Conservation (phyloP, 2,329 filamentous ascomycete species). For the Dactylellina haptotyla region DNA sequence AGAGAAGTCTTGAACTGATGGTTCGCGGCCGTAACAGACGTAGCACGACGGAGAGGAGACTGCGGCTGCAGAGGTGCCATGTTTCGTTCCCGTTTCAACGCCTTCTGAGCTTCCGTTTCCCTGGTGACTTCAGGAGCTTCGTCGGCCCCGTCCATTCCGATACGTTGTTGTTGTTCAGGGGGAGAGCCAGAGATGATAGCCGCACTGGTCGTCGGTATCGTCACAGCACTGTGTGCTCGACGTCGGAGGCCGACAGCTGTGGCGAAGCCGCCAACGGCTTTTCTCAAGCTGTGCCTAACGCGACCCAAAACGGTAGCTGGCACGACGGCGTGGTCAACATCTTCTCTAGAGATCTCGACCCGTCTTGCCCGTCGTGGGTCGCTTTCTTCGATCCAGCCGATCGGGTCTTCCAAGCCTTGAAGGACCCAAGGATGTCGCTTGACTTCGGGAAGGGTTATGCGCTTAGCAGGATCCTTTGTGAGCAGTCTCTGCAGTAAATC, state of each 20-base stretch:
- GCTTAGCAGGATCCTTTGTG: conserved; percentile 85
- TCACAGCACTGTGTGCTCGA: conserved; percentile 55
- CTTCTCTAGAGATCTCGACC: conserved; percentile 90
- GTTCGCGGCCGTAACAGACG: conserved; percentile 34
- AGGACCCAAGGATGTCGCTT: conserved; percentile 95
- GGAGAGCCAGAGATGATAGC: conserved; percentile 10
- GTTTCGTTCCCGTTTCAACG: conserved; percentile 44
- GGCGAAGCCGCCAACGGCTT: conserved; percentile 72
- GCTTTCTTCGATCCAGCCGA: conserved; percentile 90
- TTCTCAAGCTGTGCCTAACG: conserved; percentile 80
- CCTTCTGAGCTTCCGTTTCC: conserved; percentile 52
- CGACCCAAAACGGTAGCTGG: conserved; percentile 88
- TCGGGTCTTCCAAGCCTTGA: conserved; percentile 76
- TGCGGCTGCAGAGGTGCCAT: conserved; percentile 30
- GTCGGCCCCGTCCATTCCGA: conserved; percentile 45
- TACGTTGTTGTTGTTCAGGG: conserved; percentile 24
- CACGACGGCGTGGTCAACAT: conserved; percentile 89
- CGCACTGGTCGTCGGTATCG: conserved; percentile 50
- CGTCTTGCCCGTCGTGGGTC: conserved; percentile 82
- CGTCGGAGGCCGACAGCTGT: conserved; percentile 59
- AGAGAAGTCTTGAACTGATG: conserved; percentile 35
- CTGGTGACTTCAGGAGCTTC: conserved; percentile 45
- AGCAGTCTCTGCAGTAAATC: conserved; percentile 83
- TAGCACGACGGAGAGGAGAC: conserved; percentile 47
- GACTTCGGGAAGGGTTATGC: conserved; percentile 89